Base-by-base conservation (phyloP, 495 filamentous ascomycete species). In the Penicillium waksmanii region DNA sequence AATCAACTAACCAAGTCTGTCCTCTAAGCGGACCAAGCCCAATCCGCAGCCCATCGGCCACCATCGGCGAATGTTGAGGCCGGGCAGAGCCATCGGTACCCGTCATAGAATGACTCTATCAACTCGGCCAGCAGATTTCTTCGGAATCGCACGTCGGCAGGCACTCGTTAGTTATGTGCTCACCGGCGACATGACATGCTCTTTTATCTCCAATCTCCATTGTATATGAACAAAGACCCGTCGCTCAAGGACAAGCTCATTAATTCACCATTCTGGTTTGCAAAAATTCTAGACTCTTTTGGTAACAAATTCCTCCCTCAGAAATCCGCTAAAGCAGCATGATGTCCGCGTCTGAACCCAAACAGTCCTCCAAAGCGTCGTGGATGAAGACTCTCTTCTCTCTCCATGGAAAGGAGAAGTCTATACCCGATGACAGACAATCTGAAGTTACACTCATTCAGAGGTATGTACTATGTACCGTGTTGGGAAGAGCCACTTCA, bases 381-480 rank as follows among this genome's bases (percentile, higher is more conserved):
- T 48, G 46, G 46, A 27, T 48, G 19, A 48, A 27, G 23, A 27
- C 10, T 48, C 1, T 48, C 3, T 48, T 48, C 46, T 25, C 46
- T 48, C 46, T 25, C 21, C 46, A 48, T 9, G 21, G 46, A 3
- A 27, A 48, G 19, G 15, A 48, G 15, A 48, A 48, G 15, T 44
- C 35, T 25, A 38, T 23, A 15, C 38, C 47, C 17, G 55, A 58
- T 27, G 61, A 64, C 54, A n/a, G 51, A 10, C 53, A 38, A 19
- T 64, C 61, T 1, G 56, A 64, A 42, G 50, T 53, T 25, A 60
- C 61, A 33, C 40, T 64, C 4, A 47, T 56, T 31, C 33, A 57
- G 23, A 40, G 21, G 61, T 64, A 56, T 17, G 48, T 25, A 13
- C 10, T 48, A 17, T 46, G 23, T 23, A 23, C 23, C 23, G 23